Evolutionary conservation across 345 rosid species (phyloP), one percentile per base, ranked within the genome.

Genomic region (Gossypium arboreum): DNA sequence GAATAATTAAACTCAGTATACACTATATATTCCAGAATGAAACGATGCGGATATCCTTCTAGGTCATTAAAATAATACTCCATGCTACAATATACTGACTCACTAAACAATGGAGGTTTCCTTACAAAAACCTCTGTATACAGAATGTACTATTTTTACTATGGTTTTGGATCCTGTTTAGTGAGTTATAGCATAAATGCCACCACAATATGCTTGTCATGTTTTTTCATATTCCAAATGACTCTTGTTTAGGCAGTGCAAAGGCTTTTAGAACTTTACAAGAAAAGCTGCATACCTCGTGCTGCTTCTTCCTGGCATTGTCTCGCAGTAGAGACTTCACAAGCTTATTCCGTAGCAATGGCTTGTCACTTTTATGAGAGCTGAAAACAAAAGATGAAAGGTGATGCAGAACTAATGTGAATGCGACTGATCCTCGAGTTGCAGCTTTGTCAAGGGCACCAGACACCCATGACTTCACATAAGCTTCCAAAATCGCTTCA

Each of bases 381-480:
- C 67, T 44, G 79, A 94, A 94, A 79, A 90, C 66, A 75, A 88
- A 79, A 41, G 82, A 89, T 67, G 93, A 88, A 51, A 90, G 78
- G 48, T 94, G 96, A 78, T 92, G 94, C 72, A 94, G 48, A 69
- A 81, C 89, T 25, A 94, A 78, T 0, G 87, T 73, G 62, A 68
- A 88, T 63, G 94, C 94, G 74, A 88, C 68, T 67, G 97, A 84
- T 81, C 86, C 80, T 77, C 93, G 86, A 24, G 75, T 71, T 66
- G 82, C 85, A 51, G 97, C 93, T 84, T 85, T 85, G 81, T 94
- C 98, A 52, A 94, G 86, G 57, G 91, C 88, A 71, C 92, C 91
- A 44, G 92, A 77, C 51, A 84, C 81, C 98, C 97, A 92, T 15
- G 97, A 83, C 78, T 92, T 92, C 62, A 81, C 83, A 71, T 92